Evolutionary conservation across 148 eudicot genomes (phyloP).

Genomic region (Silene conica): DNA sequence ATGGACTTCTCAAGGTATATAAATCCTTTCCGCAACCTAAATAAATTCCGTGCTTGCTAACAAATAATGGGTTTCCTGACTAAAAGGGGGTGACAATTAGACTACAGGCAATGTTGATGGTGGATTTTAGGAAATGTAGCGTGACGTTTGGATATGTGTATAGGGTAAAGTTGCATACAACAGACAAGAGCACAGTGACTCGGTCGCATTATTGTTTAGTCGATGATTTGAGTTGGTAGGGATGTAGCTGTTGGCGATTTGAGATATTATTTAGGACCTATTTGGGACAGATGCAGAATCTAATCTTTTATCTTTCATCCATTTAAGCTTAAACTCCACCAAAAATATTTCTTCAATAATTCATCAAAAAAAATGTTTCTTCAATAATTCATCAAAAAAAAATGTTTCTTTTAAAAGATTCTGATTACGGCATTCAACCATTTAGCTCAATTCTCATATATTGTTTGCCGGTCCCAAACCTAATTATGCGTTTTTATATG

Average conservation of each 20-base stretch:
- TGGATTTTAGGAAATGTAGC: background rate
- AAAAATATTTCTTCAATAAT: background rate
- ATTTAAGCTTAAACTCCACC: background rate
- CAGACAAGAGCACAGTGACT: too few relatives aligned
- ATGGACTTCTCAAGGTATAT: slow-evolving; percentile 37
- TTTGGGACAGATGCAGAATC: background rate
- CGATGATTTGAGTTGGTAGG: background rate
- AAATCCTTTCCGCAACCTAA: background rate
- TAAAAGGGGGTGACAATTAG: background rate
- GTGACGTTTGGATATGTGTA: too few relatives aligned
- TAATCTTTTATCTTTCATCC: background rate
- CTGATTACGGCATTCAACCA: slow-evolving; percentile 13
- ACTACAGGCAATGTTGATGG: background rate
- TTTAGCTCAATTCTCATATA: slow-evolving; percentile 1
- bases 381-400: background rate
- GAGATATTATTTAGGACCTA: background rate
- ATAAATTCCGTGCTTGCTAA: background rate
- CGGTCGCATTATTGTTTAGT: background rate
- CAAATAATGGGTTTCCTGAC: background rate
- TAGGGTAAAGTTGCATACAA: too few relatives aligned
- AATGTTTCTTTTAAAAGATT: background rate
- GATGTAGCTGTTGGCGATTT: background rate
- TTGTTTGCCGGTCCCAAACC: background rate
- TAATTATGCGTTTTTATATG: background rate
- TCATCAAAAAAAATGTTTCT: too few relatives aligned